Evolutionary conservation across 1,139 yeast species (phyloP).

Genomic region (Zhuliangozyma blackwelliae): DNA sequence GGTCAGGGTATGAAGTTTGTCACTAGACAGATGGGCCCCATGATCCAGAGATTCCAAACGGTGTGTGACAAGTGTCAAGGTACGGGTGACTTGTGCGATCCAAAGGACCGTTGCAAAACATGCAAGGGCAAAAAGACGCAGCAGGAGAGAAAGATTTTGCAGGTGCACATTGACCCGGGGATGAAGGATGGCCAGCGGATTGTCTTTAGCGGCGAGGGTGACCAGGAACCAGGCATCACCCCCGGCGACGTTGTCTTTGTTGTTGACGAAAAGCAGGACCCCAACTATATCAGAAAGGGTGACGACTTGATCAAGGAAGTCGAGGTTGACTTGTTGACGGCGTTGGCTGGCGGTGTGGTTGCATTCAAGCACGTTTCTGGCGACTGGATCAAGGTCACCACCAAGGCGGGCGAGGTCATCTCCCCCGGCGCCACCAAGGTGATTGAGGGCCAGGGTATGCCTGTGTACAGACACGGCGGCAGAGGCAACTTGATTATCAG

Average conservation of each 20-base stretch:
- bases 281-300: slow-evolving; percentile 78
- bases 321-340: slow-evolving; percentile 87
- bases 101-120: slow-evolving; percentile 82
- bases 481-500: slow-evolving; percentile 69
- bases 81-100: slow-evolving; percentile 82
- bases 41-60: slow-evolving; percentile 97
- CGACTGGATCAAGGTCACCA: slow-evolving; percentile 77
- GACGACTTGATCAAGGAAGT: slow-evolving; percentile 83
- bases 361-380: slow-evolving; percentile 84
- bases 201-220: slow-evolving; percentile 93
- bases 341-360: slow-evolving; percentile 93
- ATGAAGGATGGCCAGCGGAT: slow-evolving; percentile 94
- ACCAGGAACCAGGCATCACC: slow-evolving; percentile 89
- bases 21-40: slow-evolving; percentile 98
- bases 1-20: slow-evolving; percentile 92
- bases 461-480: slow-evolving; percentile 72
- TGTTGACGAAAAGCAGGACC: slow-evolving; percentile 84
- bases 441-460: slow-evolving; percentile 95
- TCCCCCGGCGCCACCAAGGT: slow-evolving; percentile 80
- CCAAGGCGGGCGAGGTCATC: slow-evolving; percentile 91
- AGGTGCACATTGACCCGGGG: slow-evolving; percentile 95
- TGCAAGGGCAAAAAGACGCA: slow-evolving; percentile 89
- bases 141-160: slow-evolving; percentile 86
- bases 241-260: slow-evolving; percentile 97
- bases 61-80: slow-evolving; percentile 92